These are phyloP conservation scores for Jaltomata sinuosa DNA, from an alignment of 257 asterid species.

Conservation along the genomic window DNA sequence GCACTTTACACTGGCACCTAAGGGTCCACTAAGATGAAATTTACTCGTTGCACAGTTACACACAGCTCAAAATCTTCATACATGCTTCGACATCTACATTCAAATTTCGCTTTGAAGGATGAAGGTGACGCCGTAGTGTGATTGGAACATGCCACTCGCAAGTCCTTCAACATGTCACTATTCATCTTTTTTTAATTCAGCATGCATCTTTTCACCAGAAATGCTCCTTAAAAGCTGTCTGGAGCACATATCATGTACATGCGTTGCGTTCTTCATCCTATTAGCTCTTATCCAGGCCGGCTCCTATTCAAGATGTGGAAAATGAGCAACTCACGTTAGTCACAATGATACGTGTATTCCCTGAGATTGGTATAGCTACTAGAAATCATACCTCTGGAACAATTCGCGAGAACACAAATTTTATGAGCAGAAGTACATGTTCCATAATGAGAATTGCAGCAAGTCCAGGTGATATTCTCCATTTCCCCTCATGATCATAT, in stretches of 20 bases:
- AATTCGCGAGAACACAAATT: slow-evolving; percentile 73
- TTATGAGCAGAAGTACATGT: slow-evolving; percentile 69
- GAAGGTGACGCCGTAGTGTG: not conserved
- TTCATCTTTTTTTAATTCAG: slow-evolving; percentile 32
- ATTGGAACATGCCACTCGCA: not conserved
- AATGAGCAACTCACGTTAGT: not conserved
- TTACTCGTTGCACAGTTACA: not conserved
- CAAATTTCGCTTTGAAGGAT: not conserved
- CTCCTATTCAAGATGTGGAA: slow-evolving; percentile 33
- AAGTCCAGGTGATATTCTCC: slow-evolving; percentile 91
- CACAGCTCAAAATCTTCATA: not conserved
- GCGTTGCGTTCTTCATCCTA: slow-evolving; percentile 66
- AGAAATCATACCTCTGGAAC: slow-evolving; percentile 65
- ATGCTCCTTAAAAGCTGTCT: slow-evolving; percentile 67
- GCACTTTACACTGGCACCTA: not conserved
- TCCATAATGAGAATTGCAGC: slow-evolving; percentile 88
- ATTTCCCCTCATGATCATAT: slow-evolving; percentile 70
- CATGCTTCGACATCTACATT: not conserved
- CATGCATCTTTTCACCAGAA: slow-evolving; percentile 39
- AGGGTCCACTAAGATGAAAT: not conserved
- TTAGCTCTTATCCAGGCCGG: slow-evolving; percentile 88
- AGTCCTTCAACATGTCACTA: not conserved
- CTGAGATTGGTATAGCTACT: not conserved
- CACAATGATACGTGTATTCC: not conserved
- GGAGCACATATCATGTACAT: slow-evolving; percentile 70